These are phyloP conservation scores for Penicillium coffeae DNA, from an alignment of 495 filamentous ascomycete species.

Conservation along the genomic window DNA sequence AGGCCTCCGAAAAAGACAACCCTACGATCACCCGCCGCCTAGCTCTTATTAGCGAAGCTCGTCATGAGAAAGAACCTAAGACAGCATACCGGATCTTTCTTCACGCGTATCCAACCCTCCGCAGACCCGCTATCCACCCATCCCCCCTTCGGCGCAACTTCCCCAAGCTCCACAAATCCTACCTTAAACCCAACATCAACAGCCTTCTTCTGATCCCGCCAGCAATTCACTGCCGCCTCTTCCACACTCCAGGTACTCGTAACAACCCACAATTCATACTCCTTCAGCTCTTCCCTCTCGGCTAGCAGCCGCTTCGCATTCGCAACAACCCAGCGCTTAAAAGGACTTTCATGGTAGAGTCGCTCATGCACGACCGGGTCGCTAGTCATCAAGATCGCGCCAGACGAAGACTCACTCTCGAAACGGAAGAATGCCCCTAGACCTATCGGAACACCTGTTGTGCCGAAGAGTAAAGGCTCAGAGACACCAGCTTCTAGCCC, in stretches of 20 bases:
- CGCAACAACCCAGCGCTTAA: constrained; percentile 3
- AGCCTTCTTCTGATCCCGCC: not conserved
- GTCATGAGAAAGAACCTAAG: not conserved
- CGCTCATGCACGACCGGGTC: constrained; percentile 1
- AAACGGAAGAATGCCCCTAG: not conserved
- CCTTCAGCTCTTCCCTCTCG: constrained; percentile 1
- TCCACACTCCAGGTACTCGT: constrained; percentile 5
- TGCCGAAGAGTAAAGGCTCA: not conserved
- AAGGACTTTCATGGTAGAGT: constrained; percentile 1
- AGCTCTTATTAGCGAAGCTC: not conserved
- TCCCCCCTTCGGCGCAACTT: constrained; percentile 2
- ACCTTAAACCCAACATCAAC: constrained; percentile 6
- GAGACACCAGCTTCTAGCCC: not conserved
- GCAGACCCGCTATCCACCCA: constrained; percentile 3
- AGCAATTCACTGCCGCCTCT: constrained; percentile 6
- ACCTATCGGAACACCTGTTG: not conserved
- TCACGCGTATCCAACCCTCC: constrained; percentile 4
- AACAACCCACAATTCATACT: constrained; percentile 4
- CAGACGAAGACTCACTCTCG: not conserved
- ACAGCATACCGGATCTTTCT: not conserved
- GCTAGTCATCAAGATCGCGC: not conserved
- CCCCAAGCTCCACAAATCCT: constrained; percentile 6
- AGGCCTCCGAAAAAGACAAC: constrained; percentile 5
- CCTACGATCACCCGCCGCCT: not conserved
- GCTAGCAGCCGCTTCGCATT: not conserved